A percentile compares a stretch with the other conserved stretches of the same genome.
Evolutionary conservation across 768 basidiomycete genomes (phyloP).

Genomic region (Phlebiopsis gigantea): DNA sequence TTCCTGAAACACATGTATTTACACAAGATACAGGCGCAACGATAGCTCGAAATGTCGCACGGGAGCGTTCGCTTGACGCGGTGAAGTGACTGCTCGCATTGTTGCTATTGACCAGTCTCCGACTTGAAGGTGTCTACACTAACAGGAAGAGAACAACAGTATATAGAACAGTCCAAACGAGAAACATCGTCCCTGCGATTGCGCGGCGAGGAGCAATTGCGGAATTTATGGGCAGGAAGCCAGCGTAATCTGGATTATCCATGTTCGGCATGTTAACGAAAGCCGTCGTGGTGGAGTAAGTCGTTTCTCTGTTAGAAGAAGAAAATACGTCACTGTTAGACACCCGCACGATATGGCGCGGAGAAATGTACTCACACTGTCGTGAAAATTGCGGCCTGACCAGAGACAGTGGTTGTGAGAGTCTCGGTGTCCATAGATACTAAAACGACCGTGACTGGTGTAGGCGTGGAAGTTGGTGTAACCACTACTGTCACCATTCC

Average conservation of each 20-base stretch:
- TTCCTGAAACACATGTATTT: too few relatives aligned
- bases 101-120: neutral
- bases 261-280: constrained; percentile 13
- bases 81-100: too few relatives aligned
- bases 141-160: neutral
- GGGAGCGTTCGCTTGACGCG: too few relatives aligned
- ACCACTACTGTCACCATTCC: constrained; percentile 20
- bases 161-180: neutral
- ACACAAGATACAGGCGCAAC: too few relatives aligned
- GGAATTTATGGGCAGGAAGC: constrained; percentile 23
- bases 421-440: constrained; percentile 14
- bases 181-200: neutral
- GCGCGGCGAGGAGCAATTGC: neutral
- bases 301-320: constrained; percentile 5
- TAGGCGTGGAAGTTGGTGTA: constrained; percentile 18
- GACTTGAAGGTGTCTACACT: neutral
- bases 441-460: constrained; percentile 16
- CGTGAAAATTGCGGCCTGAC: constrained; percentile 1
- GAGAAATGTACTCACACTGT: constrained; percentile 7
- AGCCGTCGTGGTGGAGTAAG: constrained; percentile 16
- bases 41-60: too few relatives aligned
- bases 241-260: constrained; percentile 11
- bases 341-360: neutral
- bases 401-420: constrained; percentile 2
- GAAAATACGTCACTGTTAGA: too few relatives aligned